Evolutionary conservation across 306 rosid genomes (phyloP).

Genomic region (barrel medic (Medicago truncatula)): MtrunA17r5.0-ANR NC_053044.1:20737001-20737500

Average conservation of each 20-base stretch:
- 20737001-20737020: slow-evolving; percentile 1
- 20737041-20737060: slow-evolving; percentile 82
- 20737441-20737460: slow-evolving; percentile 27
- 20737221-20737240: slow-evolving; percentile 1
- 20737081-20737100: slow-evolving; percentile 73
- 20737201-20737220: slow-evolving; percentile 4
- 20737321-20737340: slow-evolving; percentile 40
- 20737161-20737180: slow-evolving; percentile 48
- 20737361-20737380: slow-evolving; percentile 1
- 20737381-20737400: slow-evolving; percentile 12
- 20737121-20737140: slow-evolving; percentile 67
- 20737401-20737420: slow-evolving; percentile 1
- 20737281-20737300: slow-evolving; percentile 49
- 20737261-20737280: slow-evolving; percentile 58
- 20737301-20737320: slow-evolving; percentile 61
- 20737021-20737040: slow-evolving; percentile 45
- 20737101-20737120: slow-evolving; percentile 51
- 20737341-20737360: slow-evolving; percentile 29
- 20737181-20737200: slow-evolving; percentile 53
- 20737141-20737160: slow-evolving; percentile 53
- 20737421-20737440: not conserved
- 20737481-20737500: not conserved
- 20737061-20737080: slow-evolving; percentile 86
- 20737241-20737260: slow-evolving; percentile 41
- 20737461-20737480: slow-evolving; percentile 17